A percentile compares a stretch with the other conserved stretches of the same genome.
phyloP scores from a whole-genome alignment of 2,329 filamentous ascomycete genomes.

The Diaporthe helianthi region DNA sequence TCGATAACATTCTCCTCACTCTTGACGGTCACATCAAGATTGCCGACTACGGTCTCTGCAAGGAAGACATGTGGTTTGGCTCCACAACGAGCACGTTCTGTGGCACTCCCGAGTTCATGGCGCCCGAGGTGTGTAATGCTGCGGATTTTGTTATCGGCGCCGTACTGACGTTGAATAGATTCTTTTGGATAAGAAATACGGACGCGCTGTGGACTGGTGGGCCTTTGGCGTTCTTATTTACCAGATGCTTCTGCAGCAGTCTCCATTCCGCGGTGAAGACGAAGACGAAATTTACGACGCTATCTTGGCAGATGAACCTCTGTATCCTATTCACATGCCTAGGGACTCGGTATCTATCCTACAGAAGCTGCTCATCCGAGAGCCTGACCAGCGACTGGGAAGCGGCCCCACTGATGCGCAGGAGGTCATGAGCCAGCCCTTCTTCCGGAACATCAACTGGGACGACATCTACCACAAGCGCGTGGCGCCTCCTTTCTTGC shows the following conservation, averaged over 20 bases:
- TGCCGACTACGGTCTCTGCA: slow-evolving; percentile 97
- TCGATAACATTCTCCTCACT: slow-evolving; percentile 88
- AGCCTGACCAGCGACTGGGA: slow-evolving; percentile 90
- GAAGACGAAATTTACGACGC: slow-evolving; percentile 99
- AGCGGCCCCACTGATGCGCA: slow-evolving; percentile 96
- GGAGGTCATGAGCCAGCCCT: slow-evolving; percentile 98
- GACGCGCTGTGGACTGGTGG: slow-evolving; percentile 98
- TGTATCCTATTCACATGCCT: slow-evolving; percentile 99
- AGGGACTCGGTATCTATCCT: slow-evolving; percentile 96
- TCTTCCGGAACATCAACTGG: slow-evolving; percentile 98
- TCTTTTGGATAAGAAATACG: slow-evolving; percentile 97
- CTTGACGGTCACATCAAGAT: slow-evolving; percentile 98
- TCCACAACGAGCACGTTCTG: slow-evolving; percentile 98
- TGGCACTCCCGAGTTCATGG: slow-evolving; percentile 99
- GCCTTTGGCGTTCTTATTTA: slow-evolving; percentile 99
- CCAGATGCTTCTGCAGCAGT: slow-evolving; percentile 99
- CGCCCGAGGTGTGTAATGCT: slow-evolving; percentile 76
- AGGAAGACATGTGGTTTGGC: slow-evolving; percentile 99
- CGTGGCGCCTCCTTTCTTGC: slow-evolving; percentile 86
- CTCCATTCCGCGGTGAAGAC: slow-evolving; percentile 97
- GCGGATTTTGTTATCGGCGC: not conserved
- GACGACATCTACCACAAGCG: slow-evolving; percentile 98
- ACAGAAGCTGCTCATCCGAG: slow-evolving; percentile 94
- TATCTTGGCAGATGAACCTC: slow-evolving; percentile 93
- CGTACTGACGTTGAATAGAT: slow-evolving; percentile 63